phyloP scores from a whole-genome alignment of 2,329 filamentous ascomycete species.

The Cercospora zeina region DNA sequence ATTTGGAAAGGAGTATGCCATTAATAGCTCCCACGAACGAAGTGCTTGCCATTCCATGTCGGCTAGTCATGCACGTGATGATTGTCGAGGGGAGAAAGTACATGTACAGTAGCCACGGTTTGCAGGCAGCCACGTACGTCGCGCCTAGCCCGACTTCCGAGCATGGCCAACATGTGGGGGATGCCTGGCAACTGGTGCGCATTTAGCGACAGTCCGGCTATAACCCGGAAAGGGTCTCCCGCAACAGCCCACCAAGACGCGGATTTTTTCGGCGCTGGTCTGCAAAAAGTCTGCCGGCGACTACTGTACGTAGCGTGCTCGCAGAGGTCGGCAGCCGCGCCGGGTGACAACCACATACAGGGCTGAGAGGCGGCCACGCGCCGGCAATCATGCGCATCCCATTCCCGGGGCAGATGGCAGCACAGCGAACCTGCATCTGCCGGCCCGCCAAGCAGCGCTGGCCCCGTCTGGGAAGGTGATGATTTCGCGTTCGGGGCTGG shows the following conservation, averaged over 20 bases:
- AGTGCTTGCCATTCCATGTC: not conserved
- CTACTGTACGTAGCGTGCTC: too few relatives aligned
- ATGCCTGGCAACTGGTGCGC: not conserved
- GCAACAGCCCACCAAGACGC: not conserved
- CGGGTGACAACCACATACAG: not conserved
- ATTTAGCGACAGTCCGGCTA: not conserved
- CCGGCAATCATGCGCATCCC: slow-evolving; percentile 5
- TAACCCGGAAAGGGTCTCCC: not conserved
- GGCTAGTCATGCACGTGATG: not conserved
- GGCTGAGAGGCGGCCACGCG: slow-evolving; percentile 5
- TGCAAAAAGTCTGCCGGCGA: not conserved
- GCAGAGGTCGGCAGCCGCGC: not conserved
- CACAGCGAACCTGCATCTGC: slow-evolving; percentile 7
- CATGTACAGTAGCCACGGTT: too few relatives aligned
- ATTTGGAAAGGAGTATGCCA: too few relatives aligned
- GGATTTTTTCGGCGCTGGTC: not conserved
- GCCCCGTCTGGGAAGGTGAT: slow-evolving; percentile 17
- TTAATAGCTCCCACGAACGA: too few relatives aligned
- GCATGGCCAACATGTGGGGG: not conserved
- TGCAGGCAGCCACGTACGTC: not conserved
- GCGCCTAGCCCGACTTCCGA: not conserved
- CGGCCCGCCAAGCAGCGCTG: slow-evolving; percentile 7
- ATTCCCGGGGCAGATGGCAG: slow-evolving; percentile 13
- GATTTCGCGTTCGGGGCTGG: slow-evolving; percentile 9
- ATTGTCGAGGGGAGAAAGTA: too few relatives aligned